Evolutionary conservation across 495 filamentous ascomycete genomes (phyloP).

Genomic region (Evernia prunastri): DNA sequence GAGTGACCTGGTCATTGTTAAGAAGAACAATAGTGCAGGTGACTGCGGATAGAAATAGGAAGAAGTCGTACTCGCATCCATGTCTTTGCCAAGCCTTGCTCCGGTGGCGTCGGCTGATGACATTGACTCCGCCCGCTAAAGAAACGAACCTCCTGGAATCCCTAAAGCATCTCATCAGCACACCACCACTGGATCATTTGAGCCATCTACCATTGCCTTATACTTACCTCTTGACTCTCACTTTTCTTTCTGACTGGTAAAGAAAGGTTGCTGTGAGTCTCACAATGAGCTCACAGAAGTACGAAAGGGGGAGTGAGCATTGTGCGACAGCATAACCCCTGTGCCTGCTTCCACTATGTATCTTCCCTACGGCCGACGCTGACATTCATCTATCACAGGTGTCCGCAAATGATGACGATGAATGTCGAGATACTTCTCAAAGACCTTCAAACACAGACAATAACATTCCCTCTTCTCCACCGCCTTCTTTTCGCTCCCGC

Average conservation of each 20-base stretch:
- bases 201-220: neutral
- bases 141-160: slow-evolving; percentile 17
- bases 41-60: no score
- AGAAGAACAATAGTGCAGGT: no score
- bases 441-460: slow-evolving; percentile 32
- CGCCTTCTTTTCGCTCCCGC: slow-evolving; percentile 87
- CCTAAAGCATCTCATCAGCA: neutral
- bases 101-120: slow-evolving; percentile 17
- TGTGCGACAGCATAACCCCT: slow-evolving; percentile 18
- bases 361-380: neutral
- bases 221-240: neutral
- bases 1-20: no score
- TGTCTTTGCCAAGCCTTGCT: slow-evolving; percentile 12
- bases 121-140: slow-evolving; percentile 12
- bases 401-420: slow-evolving; percentile 43
- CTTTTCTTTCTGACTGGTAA: slow-evolving; percentile 6
- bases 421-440: slow-evolving; percentile 30
- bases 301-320: slow-evolving; percentile 75
- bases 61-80: no score
- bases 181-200: neutral
- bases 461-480: slow-evolving; percentile 76
- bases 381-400: slow-evolving; percentile 35
- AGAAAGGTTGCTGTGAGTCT: slow-evolving; percentile 35
- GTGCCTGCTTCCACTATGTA: slow-evolving; percentile 1
- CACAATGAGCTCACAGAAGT: slow-evolving; percentile 73